These are phyloP conservation scores for Globisporangium spiculum DNA, from an alignment of 352 stramenopile species.

Conservation along the genomic window DNA sequence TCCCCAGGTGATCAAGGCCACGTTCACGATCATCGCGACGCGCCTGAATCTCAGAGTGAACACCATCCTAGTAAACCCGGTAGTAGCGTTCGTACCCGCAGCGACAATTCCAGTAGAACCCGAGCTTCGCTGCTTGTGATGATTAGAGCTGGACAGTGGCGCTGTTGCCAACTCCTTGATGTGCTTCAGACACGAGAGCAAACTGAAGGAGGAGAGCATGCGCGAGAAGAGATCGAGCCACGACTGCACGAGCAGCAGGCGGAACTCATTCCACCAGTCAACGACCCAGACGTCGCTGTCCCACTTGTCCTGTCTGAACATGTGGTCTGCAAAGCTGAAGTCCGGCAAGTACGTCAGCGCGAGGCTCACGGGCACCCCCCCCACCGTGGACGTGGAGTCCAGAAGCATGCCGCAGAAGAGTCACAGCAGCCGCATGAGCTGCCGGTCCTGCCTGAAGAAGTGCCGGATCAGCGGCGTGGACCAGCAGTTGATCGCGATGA, in stretches of 20 bases:
- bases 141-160: not conserved
- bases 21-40: not conserved
- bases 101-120: not conserved
- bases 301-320: constrained; percentile 1
- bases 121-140: not conserved
- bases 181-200: constrained; percentile 4
- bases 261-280: constrained; percentile 5
- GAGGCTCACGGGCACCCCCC: not conserved
- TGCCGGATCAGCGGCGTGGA: constrained; percentile 1
- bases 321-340: not conserved
- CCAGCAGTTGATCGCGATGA: constrained; percentile 7
- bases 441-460: not conserved
- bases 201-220: constrained; percentile 8
- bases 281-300: not conserved
- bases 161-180: constrained; percentile 4
- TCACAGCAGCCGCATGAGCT: constrained; percentile 10
- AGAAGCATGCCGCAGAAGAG: constrained; percentile 3
- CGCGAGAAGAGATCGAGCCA: constrained; percentile 5
- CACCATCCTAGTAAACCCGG: not conserved
- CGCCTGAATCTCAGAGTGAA: not conserved
- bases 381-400: constrained; percentile 4
- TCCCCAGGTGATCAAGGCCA: not conserved
- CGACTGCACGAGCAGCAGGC: constrained; percentile 7
- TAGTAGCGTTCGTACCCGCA: not conserved
- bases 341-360: not conserved